phyloP scores from a whole-genome alignment of 768 basidiomycete genomes.

The Russula emetica region DNA sequence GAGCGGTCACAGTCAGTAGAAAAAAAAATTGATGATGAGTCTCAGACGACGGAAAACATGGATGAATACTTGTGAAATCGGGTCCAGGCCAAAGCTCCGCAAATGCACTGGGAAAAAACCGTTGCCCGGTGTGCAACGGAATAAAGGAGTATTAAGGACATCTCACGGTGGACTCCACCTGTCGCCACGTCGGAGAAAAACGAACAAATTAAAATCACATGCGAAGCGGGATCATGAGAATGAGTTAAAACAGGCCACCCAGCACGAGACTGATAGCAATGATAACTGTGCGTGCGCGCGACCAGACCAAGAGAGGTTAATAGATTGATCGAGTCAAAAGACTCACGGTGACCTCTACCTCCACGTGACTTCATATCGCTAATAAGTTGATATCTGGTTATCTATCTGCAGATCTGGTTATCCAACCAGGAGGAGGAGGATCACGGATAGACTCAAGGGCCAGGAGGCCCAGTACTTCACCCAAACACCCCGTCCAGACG shows the following conservation, averaged over 20 bases:
- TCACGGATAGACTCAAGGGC: no score
- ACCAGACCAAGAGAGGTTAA: neutral
- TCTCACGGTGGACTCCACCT: neutral
- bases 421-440: no score
- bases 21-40: slow-evolving; percentile 30
- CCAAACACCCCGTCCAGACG: no score
- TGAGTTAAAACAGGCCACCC: neutral
- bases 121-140: neutral
- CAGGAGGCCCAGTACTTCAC: no score
- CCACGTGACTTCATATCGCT: slow-evolving; percentile 5
- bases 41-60: slow-evolving; percentile 34
- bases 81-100: neutral
- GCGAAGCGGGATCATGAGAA: neutral
- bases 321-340: neutral
- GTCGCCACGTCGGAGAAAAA: neutral
- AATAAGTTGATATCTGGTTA: neutral
- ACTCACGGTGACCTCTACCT: neutral
- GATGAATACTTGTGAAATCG: slow-evolving; percentile 5
- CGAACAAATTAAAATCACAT: neutral
- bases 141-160: no score
- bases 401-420: no score
- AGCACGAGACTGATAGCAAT: neutral
- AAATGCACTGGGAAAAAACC: neutral
- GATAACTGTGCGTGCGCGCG: neutral
- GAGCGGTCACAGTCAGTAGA: slow-evolving; percentile 55